Percentiles rank a stretch among this genome's conserved stretches.
Conservation (phyloP, 208 protist genomes). For the Phytomonas francai region DNA sequence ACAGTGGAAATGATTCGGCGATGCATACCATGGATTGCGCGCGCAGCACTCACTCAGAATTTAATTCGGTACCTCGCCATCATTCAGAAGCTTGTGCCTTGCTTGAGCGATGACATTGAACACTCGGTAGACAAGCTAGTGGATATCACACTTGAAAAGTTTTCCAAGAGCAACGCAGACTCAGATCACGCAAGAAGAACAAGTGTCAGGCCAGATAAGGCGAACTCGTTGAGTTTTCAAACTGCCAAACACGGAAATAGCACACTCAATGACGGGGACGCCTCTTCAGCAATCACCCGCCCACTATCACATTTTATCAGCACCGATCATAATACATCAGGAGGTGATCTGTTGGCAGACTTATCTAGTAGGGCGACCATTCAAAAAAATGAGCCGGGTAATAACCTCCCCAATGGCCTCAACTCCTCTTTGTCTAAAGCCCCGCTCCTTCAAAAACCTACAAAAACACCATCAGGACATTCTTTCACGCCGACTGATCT, state of each 20-base stretch:
- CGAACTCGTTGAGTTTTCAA: neutral
- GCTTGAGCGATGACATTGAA: conserved; percentile 44
- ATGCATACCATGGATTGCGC: conserved; percentile 52
- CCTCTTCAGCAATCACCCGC: neutral
- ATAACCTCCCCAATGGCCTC: neutral
- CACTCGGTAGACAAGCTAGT: conserved; percentile 62
- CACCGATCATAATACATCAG: neutral
- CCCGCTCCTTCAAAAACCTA: neutral
- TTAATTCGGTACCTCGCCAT: conserved; percentile 50
- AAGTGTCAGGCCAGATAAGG: neutral
- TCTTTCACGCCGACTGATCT: neutral
- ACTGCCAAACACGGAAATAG: neutral
- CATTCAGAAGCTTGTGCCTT: conserved; percentile 44
- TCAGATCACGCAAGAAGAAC: neutral
- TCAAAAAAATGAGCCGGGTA: neutral
- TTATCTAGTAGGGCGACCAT: neutral
- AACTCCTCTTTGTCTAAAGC: neutral
- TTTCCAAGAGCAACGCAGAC: conserved; percentile 3
- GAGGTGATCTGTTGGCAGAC: neutral
- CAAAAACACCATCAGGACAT: neutral
- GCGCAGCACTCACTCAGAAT: conserved; percentile 51
- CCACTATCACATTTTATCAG: neutral
- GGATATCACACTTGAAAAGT: conserved; percentile 58
- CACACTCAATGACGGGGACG: neutral
- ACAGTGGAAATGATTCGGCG: conserved; percentile 64